Evolutionary conservation across 73 alveolate species (phyloP).

Genomic region (Paramecium bursaria): DNA sequence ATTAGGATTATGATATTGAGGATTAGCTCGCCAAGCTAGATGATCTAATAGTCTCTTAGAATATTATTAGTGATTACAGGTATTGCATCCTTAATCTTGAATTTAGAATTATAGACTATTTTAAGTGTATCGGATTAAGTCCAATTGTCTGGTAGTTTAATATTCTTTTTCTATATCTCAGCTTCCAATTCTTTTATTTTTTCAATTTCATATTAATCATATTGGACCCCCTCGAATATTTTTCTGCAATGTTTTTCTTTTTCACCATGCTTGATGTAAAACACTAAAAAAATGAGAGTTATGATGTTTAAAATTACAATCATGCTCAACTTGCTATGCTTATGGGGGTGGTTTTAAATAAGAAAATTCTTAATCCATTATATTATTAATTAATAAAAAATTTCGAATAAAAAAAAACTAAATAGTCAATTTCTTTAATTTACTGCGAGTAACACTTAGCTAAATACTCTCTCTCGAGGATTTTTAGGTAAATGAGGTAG

Average conservation of each 20-base stretch:
- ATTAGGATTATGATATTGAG: background rate
- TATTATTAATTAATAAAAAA: too few species aligned
- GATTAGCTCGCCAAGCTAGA: constrained; percentile 26
- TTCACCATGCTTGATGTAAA: too few species aligned
- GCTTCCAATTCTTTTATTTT: constrained; percentile 7
- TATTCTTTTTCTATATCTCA: constrained; percentile 19
- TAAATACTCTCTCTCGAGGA: constrained; percentile 18
- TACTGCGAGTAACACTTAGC: too few species aligned
- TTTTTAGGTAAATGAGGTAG: constrained; percentile 28
- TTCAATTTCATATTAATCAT: constrained; percentile 30
- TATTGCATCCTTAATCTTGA: constrained; percentile 26
- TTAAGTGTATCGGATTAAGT: constrained; percentile 36
- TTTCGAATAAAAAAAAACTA: too few species aligned
- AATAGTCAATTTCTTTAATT: too few species aligned
- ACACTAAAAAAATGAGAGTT: too few species aligned
- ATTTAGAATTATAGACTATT: constrained; percentile 30
- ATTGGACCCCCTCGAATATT: constrained; percentile 26
- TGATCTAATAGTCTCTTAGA: constrained; percentile 7
- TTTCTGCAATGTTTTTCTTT: constrained; percentile 36
- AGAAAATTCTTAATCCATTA: too few species aligned
- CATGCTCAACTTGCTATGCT: too few species aligned
- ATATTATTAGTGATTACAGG: background rate
- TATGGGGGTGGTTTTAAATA: too few species aligned
- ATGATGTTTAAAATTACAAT: too few species aligned
- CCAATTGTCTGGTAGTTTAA: constrained; percentile 52